Base-by-base conservation (phyloP, 441 rosid species). In the Adansonia grandidieri region DNA sequence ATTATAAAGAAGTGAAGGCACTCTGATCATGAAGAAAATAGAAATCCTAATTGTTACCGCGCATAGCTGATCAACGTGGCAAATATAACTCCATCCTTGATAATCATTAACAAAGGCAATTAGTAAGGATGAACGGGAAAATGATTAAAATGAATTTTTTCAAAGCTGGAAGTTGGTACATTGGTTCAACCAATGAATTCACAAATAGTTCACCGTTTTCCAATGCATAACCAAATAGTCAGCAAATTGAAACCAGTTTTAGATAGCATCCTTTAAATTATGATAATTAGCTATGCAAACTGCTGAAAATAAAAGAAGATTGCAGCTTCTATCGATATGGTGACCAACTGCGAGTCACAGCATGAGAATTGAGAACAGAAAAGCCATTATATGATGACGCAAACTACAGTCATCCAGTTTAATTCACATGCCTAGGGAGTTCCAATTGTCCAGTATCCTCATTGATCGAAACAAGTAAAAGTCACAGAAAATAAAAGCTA, bases 391-490 rank as follows among this genome's bases (percentile, higher is more conserved):
- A 22, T 22, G 7, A 60, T 3, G 37, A 60, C 4, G 32, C 6
- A 60, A 50, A 32, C 40, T 32, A 60, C 32, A 60, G 20, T 28
- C 32, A 60, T 60, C 64, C 37, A 60, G 40, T 10, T 2, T 6
- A 60, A 60, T 10, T 22, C 37, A 10, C 40, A 22, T 60, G 65
- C 65, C 37, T 22, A 60, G 5, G 14, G 64, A 20, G 64, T 60
- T 60, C 14, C 37, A 20, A 10, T 60, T 22, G 22, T 60, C 13
- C 17, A 40, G 54, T 20, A 68, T 45, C 14, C 28, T 68, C 15
- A 42, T 68, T 32, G 45, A 68, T 45, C 10, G 24, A 45, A 68
- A 19, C 71, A 42, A 68, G 54, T 56, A 68, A 15, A 5, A 68
- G 13, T 10, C 56, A 68, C 15, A 68, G 20, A 68, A 8, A 32